Evolutionary conservation across 352 stramenopile species (phyloP), one percentile per base, ranked within the genome.

Genomic region (Peronospora tabacina): DNA sequence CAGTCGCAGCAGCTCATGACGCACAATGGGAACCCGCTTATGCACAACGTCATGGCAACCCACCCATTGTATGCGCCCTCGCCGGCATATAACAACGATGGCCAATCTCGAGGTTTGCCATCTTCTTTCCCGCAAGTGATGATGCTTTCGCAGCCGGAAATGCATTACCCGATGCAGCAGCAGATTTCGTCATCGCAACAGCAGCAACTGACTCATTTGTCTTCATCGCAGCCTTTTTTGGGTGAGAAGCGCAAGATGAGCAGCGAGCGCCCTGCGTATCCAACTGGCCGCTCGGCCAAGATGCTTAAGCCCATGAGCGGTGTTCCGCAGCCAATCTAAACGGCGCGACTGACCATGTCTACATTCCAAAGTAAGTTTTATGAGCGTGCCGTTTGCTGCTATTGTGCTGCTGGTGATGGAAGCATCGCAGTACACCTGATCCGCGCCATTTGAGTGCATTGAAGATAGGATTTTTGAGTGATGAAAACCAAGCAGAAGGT

Each of bases 181-280:
- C 61, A 62, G 11, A 43, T 33, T 29, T 30, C 13, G 5, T 51
- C 47, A 15, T 36, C 47, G 11, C 54, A 55, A 15, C 52, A 48
- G 24, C 45, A 47, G 42, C 40, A 54, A 16, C 57, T 52, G 34
- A 8, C 41, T 3, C 38, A 47, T 20, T 16, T 29, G 15, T 33
- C 47, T 20, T 15, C 46, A 11, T 28, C 50, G 7, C 53, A 55
- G 3, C 20, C 53, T 17, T 59, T 35, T 12, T 52, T 75, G 1
- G 71, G 71, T 5, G 50, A 50, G 17, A 82, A 82, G 60, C 71
- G 71, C 49, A 82, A 79, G 52, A 61, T 76, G 55, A 75, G 45
- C 55, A 71, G 63, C 26, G 63, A 75, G 36, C 61, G 63, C 1
- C 66, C 52, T 2, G 44, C 63, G 35, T 70, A 70, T 52, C 63